phyloP scores from a whole-genome alignment of 1,284 basidiomycete genomes.

The Ustilago sp. region DNA sequence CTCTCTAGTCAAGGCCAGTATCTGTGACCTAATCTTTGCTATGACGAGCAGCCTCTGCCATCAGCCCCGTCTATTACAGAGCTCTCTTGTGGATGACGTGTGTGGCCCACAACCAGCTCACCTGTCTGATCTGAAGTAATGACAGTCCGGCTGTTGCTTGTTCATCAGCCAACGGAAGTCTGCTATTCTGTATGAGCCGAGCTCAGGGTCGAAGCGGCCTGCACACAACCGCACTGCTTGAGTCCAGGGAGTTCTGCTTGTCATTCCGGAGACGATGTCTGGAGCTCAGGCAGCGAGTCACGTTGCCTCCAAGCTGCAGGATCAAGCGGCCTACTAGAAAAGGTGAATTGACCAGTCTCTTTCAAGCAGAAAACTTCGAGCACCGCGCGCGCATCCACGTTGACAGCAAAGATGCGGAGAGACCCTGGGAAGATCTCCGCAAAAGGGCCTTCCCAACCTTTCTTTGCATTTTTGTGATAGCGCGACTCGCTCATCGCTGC shows the following conservation, averaged over 20 bases:
- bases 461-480: background rate
- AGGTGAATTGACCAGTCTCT: background rate
- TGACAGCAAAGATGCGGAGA: background rate
- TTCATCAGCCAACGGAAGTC: background rate
- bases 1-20: background rate
- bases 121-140: background rate
- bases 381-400: background rate
- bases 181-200: background rate
- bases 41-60: background rate
- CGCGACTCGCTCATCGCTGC: background rate
- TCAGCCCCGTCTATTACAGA: background rate
- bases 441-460: conserved; percentile 7
- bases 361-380: background rate
- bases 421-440: conserved; percentile 8
- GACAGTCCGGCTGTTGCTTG: background rate
- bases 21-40: background rate
- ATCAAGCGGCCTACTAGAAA: background rate
- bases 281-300: conserved; percentile 4
- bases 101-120: background rate
- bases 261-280: background rate
- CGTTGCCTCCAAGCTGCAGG: background rate
- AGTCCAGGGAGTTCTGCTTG: no score
- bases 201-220: background rate
- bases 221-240: background rate
- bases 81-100: conserved; percentile 1